Base-by-base conservation (phyloP, 805 yeast species). In the Pichia exigua region DNA sequence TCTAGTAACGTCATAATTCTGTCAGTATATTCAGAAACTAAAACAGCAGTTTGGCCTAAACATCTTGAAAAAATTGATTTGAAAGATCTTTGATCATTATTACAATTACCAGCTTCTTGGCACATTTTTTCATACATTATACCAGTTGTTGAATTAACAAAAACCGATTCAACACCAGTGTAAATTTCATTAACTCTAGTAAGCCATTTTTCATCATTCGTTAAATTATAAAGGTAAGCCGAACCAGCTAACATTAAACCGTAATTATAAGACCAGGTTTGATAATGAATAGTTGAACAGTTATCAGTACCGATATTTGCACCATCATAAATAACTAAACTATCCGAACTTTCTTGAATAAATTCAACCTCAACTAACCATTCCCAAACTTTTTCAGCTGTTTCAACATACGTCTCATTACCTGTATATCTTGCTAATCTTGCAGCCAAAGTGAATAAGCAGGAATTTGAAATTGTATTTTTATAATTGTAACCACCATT, bases 401-500 rank as follows among this genome's bases (percentile, higher is more conserved):
- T 79, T 15, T 82, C 83, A n/a, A 76, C 78, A 60, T 88, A 89
- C 0, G 89, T 73, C 38, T 76, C 78, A 67, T 89, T 88, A 12
- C 72, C 70, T 2, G 94, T 85, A 68, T 82, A 89, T 60, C 95
- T 77, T 2, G 91, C 92, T 58, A 88, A 76, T 57, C 96, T 77
- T 2, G 95, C 94, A 24, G 88, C 91, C 42, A 88, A 69, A 57
- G 84, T 82, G 76, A 89, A 87, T 49, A 89, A 68, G 58, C 87
- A 80, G 3, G 95, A 95, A 65, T 87, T 88, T n/a, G 94, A 78
- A 57, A 88, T 86, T n/a, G 91, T 71, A 70, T 89, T 89, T 66
- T 88, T 88, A 69, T 88, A 88, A 65, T 85, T 82, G 66, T 87
- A 88, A 54, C 96, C 96, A 9, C 87, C 74, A 66, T 89, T 89